Conservation (phyloP, 1,284 basidiomycete species). For the Cryptococcus amylolentus region DNA sequence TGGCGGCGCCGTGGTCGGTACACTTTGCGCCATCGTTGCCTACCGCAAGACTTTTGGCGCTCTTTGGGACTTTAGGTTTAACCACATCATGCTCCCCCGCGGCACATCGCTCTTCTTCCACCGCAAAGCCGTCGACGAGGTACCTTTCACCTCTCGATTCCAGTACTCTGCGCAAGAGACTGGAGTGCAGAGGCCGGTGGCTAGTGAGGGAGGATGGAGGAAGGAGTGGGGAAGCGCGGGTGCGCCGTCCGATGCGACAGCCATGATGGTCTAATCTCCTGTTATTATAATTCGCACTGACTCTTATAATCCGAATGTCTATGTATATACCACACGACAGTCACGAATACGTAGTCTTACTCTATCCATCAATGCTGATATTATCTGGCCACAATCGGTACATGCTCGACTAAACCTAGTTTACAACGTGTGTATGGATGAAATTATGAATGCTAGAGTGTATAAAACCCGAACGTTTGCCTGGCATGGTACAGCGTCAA, state of each 20-base stretch:
- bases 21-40: conserved; percentile 52
- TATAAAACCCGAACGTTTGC: not conserved
- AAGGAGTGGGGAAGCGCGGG: conserved; percentile 21
- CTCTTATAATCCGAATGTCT: not conserved
- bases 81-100: conserved; percentile 56
- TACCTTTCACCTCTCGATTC: conserved; percentile 20
- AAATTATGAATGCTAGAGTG: not conserved
- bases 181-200: conserved; percentile 25
- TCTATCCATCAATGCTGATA: no score
- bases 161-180: conserved; percentile 20
- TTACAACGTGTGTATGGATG: not conserved
- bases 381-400: no score
- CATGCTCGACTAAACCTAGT: not conserved
- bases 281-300: not conserved
- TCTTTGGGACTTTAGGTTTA: conserved; percentile 60
- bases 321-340: not conserved
- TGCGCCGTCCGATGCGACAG: conserved; percentile 34
- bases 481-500: no score
- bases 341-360: no score
- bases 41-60: conserved; percentile 59
- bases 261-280: not conserved
- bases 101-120: conserved; percentile 32
- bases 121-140: conserved; percentile 15
- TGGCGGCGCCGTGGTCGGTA: conserved; percentile 56
- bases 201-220: conserved; percentile 37